These are phyloP conservation scores for Alloteropsis semialata DNA, from an alignment of 176 grass and related monocot species.

Conservation along the genomic window DNA sequence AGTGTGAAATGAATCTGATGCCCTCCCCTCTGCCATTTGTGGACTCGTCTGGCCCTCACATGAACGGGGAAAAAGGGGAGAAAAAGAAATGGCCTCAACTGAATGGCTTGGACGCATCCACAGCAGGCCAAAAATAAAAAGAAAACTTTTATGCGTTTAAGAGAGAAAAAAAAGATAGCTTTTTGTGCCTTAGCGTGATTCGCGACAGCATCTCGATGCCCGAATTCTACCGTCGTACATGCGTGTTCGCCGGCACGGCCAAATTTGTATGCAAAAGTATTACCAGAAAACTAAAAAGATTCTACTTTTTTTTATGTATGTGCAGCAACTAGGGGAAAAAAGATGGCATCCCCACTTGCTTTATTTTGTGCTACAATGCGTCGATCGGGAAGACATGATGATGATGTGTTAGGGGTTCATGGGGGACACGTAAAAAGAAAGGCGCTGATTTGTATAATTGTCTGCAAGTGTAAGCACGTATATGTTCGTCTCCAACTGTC, in stretches of 20 bases:
- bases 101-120: conserved; percentile 9
- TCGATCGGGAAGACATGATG: not conserved
- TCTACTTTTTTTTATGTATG: not conserved
- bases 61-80: not conserved
- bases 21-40: conserved; percentile 8
- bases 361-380: not conserved
- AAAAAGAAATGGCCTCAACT: not conserved
- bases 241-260: not conserved
- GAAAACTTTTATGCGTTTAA: not conserved
- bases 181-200: not conserved
- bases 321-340: not conserved
- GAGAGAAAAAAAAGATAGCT: not conserved
- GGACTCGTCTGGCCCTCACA: conserved; percentile 1
- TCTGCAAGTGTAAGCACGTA: not conserved
- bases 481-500: not conserved
- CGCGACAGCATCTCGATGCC: no score
- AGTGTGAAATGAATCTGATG: conserved; percentile 20
- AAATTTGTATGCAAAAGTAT: not conserved
- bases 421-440: not conserved
- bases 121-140: not conserved
- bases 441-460: not conserved
- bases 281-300: not conserved
- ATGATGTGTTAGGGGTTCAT: not conserved
- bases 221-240: no score
- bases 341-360: not conserved